Conservation (phyloP, 257 asterid species). For the Penstemon eatonii region DNA sequence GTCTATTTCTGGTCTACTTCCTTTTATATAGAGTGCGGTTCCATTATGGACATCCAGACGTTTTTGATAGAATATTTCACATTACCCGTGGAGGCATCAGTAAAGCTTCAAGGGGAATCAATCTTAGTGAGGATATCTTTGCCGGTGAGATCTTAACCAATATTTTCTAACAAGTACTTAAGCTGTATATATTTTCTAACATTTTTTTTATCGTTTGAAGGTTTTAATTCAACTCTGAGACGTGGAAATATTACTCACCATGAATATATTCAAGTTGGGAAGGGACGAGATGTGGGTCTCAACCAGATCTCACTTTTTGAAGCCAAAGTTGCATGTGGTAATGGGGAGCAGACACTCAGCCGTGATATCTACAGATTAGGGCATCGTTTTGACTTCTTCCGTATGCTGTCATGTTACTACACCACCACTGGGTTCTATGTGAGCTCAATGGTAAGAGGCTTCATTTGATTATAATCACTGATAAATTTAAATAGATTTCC, state of each 20-base stretch:
- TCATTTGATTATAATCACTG: slow-evolving; percentile 20
- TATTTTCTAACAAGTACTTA: slow-evolving; percentile 4
- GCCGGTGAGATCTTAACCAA: slow-evolving; percentile 67
- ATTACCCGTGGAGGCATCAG: slow-evolving; percentile 98
- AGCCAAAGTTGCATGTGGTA: slow-evolving; percentile 97
- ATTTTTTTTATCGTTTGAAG: slow-evolving; percentile 38
- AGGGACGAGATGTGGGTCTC: slow-evolving; percentile 96
- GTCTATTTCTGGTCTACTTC: slow-evolving; percentile 8
- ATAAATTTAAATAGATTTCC: neutral
- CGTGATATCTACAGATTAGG: slow-evolving; percentile 95
- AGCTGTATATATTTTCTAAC: slow-evolving; percentile 20
- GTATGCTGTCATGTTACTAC: slow-evolving; percentile 82
- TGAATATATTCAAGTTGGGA: slow-evolving; percentile 93
- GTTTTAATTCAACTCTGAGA: slow-evolving; percentile 85
- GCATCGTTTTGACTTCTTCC: slow-evolving; percentile 95
- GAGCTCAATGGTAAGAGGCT: slow-evolving; percentile 80
- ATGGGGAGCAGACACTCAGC: slow-evolving; percentile 93
- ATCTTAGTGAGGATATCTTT: slow-evolving; percentile 96
- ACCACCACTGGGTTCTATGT: slow-evolving; percentile 89
- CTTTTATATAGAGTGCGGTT: slow-evolving; percentile 74
- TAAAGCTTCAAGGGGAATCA: slow-evolving; percentile 91
- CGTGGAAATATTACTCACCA: slow-evolving; percentile 94
- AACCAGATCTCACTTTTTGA: slow-evolving; percentile 95
- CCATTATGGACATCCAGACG: slow-evolving; percentile 98
- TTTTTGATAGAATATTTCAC: slow-evolving; percentile 92